phyloP scores from a whole-genome alignment of 2,329 filamentous ascomycete species.

The Setomelanomma holmii region DNA sequence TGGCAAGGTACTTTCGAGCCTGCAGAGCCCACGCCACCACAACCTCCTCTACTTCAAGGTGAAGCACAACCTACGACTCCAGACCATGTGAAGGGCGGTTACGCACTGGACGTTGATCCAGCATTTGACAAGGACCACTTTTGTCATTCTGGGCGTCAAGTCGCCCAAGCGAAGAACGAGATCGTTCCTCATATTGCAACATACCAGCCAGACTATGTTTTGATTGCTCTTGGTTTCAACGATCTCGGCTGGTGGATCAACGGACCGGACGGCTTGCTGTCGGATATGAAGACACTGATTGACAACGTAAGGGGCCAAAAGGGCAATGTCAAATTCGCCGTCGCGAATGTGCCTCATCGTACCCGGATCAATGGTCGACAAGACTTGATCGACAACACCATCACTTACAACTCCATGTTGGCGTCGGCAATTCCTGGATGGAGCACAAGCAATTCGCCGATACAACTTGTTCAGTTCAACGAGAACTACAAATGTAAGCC shows the following conservation, averaged over 20 bases:
- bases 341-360: constrained; percentile 12
- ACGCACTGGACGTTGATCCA: background rate
- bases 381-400: constrained; percentile 10
- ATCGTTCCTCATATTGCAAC: constrained; percentile 3
- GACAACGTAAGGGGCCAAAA: constrained; percentile 7
- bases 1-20: constrained; percentile 6
- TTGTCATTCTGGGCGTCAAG: constrained; percentile 8
- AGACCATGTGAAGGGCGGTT: constrained; percentile 2
- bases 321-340: constrained; percentile 6
- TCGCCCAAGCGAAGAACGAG: constrained; percentile 4
- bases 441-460: constrained; percentile 2
- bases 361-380: constrained; percentile 8
- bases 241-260: constrained; percentile 14
- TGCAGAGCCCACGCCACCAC: background rate
- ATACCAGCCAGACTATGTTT: constrained; percentile 14
- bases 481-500: constrained; percentile 9
- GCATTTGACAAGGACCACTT: constrained; percentile 8
- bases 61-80: background rate
- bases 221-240: constrained; percentile 12
- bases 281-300: constrained; percentile 6
- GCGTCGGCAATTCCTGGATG: constrained; percentile 3
- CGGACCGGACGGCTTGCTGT: constrained; percentile 8
- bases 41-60: constrained; percentile 6
- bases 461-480: constrained; percentile 4
- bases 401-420: constrained; percentile 8